A percentile compares a stretch with the other conserved stretches of the same genome.
phyloP scores from a whole-genome alignment of 371 early-diverging fungal species.

The Basidiobolus heterosporus region DNA sequence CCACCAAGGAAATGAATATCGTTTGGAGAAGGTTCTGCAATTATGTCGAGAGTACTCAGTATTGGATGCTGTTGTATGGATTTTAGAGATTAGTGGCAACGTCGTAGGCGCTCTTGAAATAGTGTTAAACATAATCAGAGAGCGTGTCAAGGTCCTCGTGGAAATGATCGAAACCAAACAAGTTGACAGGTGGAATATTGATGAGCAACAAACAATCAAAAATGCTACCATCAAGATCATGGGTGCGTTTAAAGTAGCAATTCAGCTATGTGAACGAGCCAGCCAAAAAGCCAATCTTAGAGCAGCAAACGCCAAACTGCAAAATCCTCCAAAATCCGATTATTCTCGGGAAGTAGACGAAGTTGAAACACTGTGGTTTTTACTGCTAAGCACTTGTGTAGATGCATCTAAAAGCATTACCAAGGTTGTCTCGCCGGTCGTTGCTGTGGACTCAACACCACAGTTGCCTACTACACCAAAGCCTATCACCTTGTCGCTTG shows the following conservation, averaged over 20 bases:
- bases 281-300: conserved; percentile 16
- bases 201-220: not conserved
- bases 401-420: not conserved
- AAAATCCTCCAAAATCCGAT: conserved; percentile 8
- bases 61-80: conserved; percentile 60
- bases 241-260: conserved; percentile 25
- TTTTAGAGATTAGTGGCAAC: conserved; percentile 52
- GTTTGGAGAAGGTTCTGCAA: conserved; percentile 31
- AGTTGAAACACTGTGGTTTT: conserved; percentile 43
- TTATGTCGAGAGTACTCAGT: conserved; percentile 38
- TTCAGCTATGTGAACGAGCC: conserved; percentile 28
- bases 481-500: not conserved
- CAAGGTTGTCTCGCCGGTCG: conserved; percentile 4
- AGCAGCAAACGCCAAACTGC: not conserved
- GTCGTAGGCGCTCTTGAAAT: conserved; percentile 44
- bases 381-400: conserved; percentile 34
- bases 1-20: conserved; percentile 31
- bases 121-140: conserved; percentile 39
- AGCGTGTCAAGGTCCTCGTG: conserved; percentile 3
- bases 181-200: not conserved
- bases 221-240: not conserved
- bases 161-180: not conserved
- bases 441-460: not conserved
- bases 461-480: conserved; percentile 2
- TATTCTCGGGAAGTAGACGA: conserved; percentile 8